A percentile compares a stretch with the other conserved stretches of the same genome.
phyloP scores from a whole-genome alignment of 2,329 filamentous ascomycete species.

The Emericellopsis cladophorae region DNA sequence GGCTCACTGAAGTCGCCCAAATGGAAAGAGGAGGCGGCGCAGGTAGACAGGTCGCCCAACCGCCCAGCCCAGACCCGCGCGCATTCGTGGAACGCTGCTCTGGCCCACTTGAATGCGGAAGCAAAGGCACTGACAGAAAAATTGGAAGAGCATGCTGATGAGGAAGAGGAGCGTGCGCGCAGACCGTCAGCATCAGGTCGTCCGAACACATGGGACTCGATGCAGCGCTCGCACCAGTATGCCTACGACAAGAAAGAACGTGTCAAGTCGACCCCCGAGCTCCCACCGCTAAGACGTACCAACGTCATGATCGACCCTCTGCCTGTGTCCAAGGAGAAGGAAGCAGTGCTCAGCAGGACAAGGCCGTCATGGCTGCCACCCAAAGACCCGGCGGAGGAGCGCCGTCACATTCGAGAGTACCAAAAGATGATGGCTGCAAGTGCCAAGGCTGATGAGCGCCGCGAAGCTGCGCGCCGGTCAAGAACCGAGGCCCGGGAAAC shows the following conservation, averaged over 20 bases:
- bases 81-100: conserved; percentile 63
- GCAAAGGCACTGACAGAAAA: conserved; percentile 65
- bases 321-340: conserved; percentile 76
- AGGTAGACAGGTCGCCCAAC: conserved; percentile 17
- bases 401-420: conserved; percentile 74
- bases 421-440: conserved; percentile 67
- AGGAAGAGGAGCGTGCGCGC: conserved; percentile 28
- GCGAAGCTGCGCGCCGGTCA: conserved; percentile 36
- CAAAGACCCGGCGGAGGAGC: conserved; percentile 84
- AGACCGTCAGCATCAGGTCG: conserved; percentile 17
- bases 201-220: conserved; percentile 26
- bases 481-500: conserved; percentile 42
- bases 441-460: conserved; percentile 45
- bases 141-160: conserved; percentile 65
- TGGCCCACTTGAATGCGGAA: conserved; percentile 58
- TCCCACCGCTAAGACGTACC: conserved; percentile 56
- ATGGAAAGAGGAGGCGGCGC: conserved; percentile 24
- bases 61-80: conserved; percentile 41
- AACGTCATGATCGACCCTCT: conserved; percentile 78
- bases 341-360: conserved; percentile 69
- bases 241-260: conserved; percentile 33
- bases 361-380: conserved; percentile 76
- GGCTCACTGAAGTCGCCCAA: conserved; percentile 46
- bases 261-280: conserved; percentile 53
- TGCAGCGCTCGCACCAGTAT: conserved; percentile 16